Evolutionary conservation across 2,329 filamentous ascomycete genomes (phyloP).

Genomic region (Chaetothyriales sp.): DNA sequence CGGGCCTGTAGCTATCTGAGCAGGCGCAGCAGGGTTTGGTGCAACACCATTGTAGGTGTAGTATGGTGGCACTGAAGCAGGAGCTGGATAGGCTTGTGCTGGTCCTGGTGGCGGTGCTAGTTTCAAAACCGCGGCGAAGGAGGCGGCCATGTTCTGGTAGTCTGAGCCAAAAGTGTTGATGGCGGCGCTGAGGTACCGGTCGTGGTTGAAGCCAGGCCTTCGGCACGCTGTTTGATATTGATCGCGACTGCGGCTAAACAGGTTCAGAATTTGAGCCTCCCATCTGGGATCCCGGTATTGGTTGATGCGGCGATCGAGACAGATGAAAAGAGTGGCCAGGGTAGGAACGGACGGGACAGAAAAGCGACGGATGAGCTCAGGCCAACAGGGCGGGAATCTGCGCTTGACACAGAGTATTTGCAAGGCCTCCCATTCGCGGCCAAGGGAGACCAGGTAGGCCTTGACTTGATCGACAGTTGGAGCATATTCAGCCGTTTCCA

Average conservation of each 20-base stretch:
- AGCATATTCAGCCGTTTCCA: background rate
- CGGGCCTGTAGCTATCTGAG: background rate
- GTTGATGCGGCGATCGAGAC: background rate
- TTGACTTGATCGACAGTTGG: background rate
- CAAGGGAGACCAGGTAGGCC: background rate
- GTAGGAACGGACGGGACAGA: background rate
- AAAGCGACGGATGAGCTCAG: background rate
- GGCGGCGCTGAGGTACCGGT: background rate
- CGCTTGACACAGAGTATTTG: background rate
- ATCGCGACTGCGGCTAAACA: background rate
- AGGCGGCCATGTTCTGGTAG: background rate
- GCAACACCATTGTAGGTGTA: background rate
- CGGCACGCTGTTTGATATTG: background rate
- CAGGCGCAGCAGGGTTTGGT: background rate
- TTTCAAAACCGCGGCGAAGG: background rate
- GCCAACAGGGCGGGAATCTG: background rate
- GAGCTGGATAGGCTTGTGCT: background rate
- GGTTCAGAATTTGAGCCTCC: background rate
- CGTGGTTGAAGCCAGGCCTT: constrained; percentile 10
- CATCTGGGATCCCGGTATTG: background rate
- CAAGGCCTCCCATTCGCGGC: background rate
- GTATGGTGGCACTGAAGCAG: background rate
- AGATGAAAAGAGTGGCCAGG: background rate
- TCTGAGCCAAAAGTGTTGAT: background rate
- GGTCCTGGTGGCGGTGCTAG: background rate